phyloP scores from a whole-genome alignment of 805 yeast genomes.

The Candida insectorum region DNA sequence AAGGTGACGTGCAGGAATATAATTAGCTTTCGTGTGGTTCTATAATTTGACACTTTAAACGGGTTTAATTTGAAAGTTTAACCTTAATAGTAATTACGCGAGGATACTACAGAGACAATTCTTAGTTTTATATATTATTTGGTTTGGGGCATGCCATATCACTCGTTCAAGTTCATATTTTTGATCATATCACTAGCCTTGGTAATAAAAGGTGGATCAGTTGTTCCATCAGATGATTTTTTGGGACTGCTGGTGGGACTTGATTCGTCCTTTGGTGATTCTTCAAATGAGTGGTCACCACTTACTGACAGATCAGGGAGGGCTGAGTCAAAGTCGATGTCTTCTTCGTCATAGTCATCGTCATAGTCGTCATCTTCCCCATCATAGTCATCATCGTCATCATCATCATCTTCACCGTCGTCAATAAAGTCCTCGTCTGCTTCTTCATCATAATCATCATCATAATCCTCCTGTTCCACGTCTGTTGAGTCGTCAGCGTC shows the following conservation, averaged over 20 bases:
- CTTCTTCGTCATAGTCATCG: conserved; percentile 14
- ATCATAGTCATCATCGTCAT: conserved; percentile 7
- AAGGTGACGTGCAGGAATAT: no score
- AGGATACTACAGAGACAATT: no score
- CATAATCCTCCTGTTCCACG: conserved; percentile 16
- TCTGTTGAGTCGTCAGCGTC: conserved; percentile 10
- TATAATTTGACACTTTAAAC: no score
- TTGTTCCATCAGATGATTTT: no score
- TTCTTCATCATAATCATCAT: conserved; percentile 11
- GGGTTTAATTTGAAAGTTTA: no score
- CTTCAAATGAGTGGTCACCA: no score
- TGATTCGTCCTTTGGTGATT: no score
- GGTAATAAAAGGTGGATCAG: neutral
- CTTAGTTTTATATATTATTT: no score
- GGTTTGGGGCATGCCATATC: no score
- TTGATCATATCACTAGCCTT: neutral
- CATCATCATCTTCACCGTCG: conserved; percentile 12
- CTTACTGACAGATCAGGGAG: conserved; percentile 6
- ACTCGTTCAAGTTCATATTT: neutral
- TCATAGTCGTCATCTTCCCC: conserved; percentile 12
- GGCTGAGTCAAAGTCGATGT: conserved; percentile 6
- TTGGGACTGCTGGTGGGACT: no score
- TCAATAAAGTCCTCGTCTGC: conserved; percentile 14
- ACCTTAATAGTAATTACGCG: no score
- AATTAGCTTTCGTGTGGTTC: no score